A percentile compares a stretch with the other conserved stretches of the same genome.
These are phyloP conservation scores for Plasmodium adleri DNA, from an alignment of 169 alveolate species.

Conservation along the genomic window DNA sequence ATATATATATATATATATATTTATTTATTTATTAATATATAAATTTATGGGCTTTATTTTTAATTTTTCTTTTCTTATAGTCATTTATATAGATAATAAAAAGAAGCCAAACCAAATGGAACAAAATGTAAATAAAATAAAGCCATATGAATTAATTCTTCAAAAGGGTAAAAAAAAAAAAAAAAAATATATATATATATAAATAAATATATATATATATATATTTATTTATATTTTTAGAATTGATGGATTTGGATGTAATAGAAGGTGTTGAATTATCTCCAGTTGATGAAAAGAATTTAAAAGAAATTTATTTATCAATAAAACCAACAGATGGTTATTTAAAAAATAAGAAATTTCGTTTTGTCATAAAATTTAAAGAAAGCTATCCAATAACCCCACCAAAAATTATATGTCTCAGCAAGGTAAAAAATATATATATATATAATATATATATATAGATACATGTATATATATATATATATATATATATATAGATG, in stretches of 20 bases:
- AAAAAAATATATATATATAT: neutral
- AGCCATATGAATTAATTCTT: slow-evolving; percentile 63
- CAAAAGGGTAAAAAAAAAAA: slow-evolving; percentile 51
- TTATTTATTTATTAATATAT: too few species aligned
- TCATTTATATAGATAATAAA: neutral
- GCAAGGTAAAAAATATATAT: slow-evolving; percentile 14
- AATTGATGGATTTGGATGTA: slow-evolving; percentile 62
- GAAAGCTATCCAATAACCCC: slow-evolving; percentile 73
- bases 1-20: too few species aligned
- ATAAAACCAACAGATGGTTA: slow-evolving; percentile 56
- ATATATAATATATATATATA: neutral
- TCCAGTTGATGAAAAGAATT: slow-evolving; percentile 24
- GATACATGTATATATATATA: neutral
- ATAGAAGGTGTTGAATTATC: slow-evolving; percentile 40
- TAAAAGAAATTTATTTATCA: slow-evolving; percentile 53
- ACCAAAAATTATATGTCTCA: slow-evolving; percentile 58
- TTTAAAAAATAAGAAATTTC: slow-evolving; percentile 37
- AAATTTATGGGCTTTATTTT: neutral
- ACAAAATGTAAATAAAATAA: slow-evolving; percentile 26
- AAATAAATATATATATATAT: neutral
- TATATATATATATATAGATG: neutral
- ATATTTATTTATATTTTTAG: slow-evolving; percentile 5
- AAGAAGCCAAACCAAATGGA: neutral
- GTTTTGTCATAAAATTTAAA: slow-evolving; percentile 39
- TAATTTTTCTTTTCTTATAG: neutral